Evolutionary conservation across 345 rosid species (phyloP).

Genomic region (Linum tenue): DNA sequence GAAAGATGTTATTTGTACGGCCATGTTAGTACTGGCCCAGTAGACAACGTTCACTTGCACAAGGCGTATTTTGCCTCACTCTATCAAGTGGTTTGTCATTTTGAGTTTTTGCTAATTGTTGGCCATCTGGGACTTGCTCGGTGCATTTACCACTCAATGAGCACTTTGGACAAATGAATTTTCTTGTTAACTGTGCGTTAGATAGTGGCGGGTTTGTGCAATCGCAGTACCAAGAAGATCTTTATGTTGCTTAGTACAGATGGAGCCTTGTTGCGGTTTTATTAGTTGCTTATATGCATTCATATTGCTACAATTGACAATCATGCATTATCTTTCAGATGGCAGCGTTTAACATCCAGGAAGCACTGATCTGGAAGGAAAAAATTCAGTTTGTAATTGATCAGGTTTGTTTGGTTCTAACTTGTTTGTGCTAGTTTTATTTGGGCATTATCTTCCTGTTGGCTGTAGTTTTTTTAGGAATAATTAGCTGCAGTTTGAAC

Average conservation of each 20-base stretch:
- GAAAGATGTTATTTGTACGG: neutral
- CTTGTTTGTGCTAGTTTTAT: neutral
- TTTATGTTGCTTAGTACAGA: neutral
- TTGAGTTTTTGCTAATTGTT: neutral
- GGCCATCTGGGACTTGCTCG: neutral
- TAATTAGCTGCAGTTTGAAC: neutral
- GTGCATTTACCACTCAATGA: neutral
- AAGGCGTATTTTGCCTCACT: neutral
- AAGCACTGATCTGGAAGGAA: slow-evolving; percentile 87
- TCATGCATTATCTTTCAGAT: slow-evolving; percentile 35
- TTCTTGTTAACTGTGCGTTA: neutral
- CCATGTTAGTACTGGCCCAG: neutral
- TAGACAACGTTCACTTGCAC: neutral
- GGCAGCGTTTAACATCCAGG: slow-evolving; percentile 99
- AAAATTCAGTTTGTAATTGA: slow-evolving; percentile 84
- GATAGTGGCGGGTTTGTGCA: neutral
- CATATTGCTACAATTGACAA: too few relatives aligned
- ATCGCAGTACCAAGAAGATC: neutral
- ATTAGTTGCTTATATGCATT: neutral
- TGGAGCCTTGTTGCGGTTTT: neutral
- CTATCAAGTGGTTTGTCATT: neutral
- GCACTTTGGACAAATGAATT: neutral
- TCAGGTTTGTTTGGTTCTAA: slow-evolving; percentile 47
- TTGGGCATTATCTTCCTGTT: neutral
- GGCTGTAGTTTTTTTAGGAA: too few relatives aligned